Evolutionary conservation across 2,329 filamentous ascomycete genomes (phyloP), one percentile per base, ranked within the genome.

Genomic region (Calonectria hawksworthii): DNA sequence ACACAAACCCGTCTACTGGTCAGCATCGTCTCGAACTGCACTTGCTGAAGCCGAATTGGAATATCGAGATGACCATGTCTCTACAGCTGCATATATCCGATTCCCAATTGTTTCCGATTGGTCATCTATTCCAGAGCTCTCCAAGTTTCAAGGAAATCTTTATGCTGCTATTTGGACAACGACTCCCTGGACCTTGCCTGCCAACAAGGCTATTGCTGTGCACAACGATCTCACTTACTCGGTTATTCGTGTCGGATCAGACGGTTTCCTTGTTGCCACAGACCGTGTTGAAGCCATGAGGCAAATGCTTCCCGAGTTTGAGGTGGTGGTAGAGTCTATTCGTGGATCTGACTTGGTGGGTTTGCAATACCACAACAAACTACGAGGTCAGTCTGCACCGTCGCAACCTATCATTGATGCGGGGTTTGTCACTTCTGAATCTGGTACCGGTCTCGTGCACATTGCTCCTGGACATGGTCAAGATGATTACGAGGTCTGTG

Each of bases 121-220:
- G 76, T 79, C 74, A 13, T 76, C 77, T 6, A 77, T 85, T 3
- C 81, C 85, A 0, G 83, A 83, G 14, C 80, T 90, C 65, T 78
- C 83, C 30, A 75, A 77, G 4, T 83, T 90, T 28, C 78, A 85
- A 8, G 88, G 89, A 5, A 86, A 88, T 7, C 82, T 98, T 14
- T 94, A 90, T 83, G 95, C 94, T n/a, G 90, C 97, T n/a, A 95
- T 99, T 67, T 99, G 97, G 97, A 99, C 97, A 2, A 99, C 97
- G 0, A 99, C 97, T 0, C 97, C 97, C 0, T 99, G 97, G 97
- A 99, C 97, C 0, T 88, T 99, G 7, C 96, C 97, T 0, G 96
- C 96, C 2, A 99, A 99, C 83, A 92, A 92, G 82, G 96, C 95
- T 0, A 96, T 99, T 83, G 96, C 95, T 3, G 90, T 99, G 44